phyloP scores from a whole-genome alignment of 257 asterid genomes.

The Ilex asprella region DNA sequence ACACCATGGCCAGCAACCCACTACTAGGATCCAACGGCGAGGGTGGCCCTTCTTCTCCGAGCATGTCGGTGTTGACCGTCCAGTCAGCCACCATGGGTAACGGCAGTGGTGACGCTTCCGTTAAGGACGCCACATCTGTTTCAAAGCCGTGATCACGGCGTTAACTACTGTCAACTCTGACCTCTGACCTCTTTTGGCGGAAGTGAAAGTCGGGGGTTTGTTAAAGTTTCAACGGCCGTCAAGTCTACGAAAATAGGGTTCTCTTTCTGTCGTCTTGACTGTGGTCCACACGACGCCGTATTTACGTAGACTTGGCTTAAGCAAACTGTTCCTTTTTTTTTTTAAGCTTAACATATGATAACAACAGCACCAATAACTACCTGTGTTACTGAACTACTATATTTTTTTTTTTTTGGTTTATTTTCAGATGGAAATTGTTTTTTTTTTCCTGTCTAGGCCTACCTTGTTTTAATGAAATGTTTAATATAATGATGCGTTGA shows the following conservation, averaged over 20 bases:
- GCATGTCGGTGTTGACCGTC: constrained; percentile 59
- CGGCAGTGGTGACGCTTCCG: constrained; percentile 11
- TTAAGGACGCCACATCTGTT: neutral
- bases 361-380: neutral
- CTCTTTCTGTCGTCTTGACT: neutral
- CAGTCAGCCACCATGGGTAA: constrained; percentile 51
- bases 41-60: constrained; percentile 64
- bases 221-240: neutral
- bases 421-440: too few species aligned
- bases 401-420: too few species aligned
- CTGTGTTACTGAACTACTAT: neutral
- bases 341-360: neutral
- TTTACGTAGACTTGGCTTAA: neutral
- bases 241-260: neutral
- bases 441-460: too few species aligned
- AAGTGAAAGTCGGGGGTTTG: neutral
- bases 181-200: neutral
- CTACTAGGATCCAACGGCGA: constrained; percentile 5
- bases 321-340: too few species aligned
- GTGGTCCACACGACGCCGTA: neutral
- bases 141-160: constrained; percentile 6
- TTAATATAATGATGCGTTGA: too few species aligned
- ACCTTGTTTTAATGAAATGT: too few species aligned
- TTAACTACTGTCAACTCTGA: neutral
- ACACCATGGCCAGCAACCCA: constrained; percentile 17